Conservation (phyloP, 495 filamentous ascomycete genomes). For the Penicillium malachiteum region DNA sequence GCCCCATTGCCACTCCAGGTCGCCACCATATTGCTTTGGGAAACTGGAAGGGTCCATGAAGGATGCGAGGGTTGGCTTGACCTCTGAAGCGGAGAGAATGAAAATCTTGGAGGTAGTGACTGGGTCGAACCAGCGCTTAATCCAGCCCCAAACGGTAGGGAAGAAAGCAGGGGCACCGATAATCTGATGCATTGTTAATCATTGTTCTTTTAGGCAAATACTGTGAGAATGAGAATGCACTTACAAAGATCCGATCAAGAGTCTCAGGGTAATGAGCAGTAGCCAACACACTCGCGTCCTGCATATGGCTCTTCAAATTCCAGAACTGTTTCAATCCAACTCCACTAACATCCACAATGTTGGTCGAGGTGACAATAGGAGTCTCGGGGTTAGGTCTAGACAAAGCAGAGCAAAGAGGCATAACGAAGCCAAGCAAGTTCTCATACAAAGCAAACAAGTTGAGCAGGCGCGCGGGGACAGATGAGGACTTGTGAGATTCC, state of each 20-base stretch:
- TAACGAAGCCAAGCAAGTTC: conserved; percentile 80
- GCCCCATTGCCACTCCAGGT: conserved; percentile 77
- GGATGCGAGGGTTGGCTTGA: conserved; percentile 66
- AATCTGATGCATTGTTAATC: conserved; percentile 51
- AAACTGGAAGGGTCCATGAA: conserved; percentile 83
- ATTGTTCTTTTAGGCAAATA: not conserved
- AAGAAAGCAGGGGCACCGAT: conserved; percentile 90
- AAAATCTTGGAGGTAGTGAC: conserved; percentile 92
- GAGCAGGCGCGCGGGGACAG: conserved; percentile 64
- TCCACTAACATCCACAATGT: conserved; percentile 83
- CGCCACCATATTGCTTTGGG: conserved; percentile 80
- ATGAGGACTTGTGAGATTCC: conserved; percentile 52
- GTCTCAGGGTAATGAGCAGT: conserved; percentile 93
- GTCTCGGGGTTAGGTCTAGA: conserved; percentile 69
- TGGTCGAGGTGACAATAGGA: conserved; percentile 81
- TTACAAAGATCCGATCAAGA: conserved; percentile 78
- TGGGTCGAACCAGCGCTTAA: conserved; percentile 94
- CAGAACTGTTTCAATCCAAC: conserved; percentile 90
- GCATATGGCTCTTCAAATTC: conserved; percentile 89
- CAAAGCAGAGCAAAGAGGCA: conserved; percentile 75
- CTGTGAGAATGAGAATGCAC: conserved; percentile 21
- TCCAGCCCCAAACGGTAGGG: conserved; percentile 91
- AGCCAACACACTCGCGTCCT: conserved; percentile 80
- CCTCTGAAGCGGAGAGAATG: conserved; percentile 68
- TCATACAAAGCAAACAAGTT: conserved; percentile 87